Evolutionary conservation across 2,329 filamentous ascomycete species (phyloP).

Genomic region (Cladorrhinum sp.): DNA sequence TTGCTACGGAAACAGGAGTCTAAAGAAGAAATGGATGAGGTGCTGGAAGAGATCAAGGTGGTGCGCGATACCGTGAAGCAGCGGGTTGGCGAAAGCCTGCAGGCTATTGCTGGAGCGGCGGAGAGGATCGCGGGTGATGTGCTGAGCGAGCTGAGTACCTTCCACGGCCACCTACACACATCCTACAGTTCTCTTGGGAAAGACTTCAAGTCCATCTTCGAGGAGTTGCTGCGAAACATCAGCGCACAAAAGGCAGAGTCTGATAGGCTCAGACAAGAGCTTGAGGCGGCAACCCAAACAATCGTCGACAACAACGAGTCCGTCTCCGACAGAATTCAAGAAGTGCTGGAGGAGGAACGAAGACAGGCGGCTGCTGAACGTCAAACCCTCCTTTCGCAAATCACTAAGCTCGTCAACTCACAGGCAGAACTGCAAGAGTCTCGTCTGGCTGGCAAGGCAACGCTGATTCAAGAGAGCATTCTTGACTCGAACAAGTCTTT

Average conservation of each 20-base stretch:
- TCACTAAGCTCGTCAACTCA: slow-evolving; percentile 70
- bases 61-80: slow-evolving; percentile 84
- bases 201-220: slow-evolving; percentile 83
- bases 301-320: slow-evolving; percentile 66
- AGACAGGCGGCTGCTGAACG: slow-evolving; percentile 70
- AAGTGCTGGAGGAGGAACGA: slow-evolving; percentile 73
- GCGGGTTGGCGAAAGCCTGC: slow-evolving; percentile 79
- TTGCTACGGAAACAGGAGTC: slow-evolving; percentile 65
- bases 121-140: slow-evolving; percentile 89
- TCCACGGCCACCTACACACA: slow-evolving; percentile 74
- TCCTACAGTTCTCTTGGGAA: slow-evolving; percentile 82
- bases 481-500: slow-evolving; percentile 61
- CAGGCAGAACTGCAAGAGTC: slow-evolving; percentile 72
- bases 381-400: slow-evolving; percentile 69
- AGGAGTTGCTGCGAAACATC: slow-evolving; percentile 72
- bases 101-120: slow-evolving; percentile 77
- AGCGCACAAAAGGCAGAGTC: slow-evolving; percentile 74
- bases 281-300: slow-evolving; percentile 66
- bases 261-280: slow-evolving; percentile 66
- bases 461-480: slow-evolving; percentile 62
- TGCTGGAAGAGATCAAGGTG: slow-evolving; percentile 88
- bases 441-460: slow-evolving; percentile 63
- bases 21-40: slow-evolving; percentile 83
- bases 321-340: slow-evolving; percentile 64
- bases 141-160: slow-evolving; percentile 76